Base-by-base conservation (phyloP, 257 asterid species). In the Eucommia ulmoides region DNA sequence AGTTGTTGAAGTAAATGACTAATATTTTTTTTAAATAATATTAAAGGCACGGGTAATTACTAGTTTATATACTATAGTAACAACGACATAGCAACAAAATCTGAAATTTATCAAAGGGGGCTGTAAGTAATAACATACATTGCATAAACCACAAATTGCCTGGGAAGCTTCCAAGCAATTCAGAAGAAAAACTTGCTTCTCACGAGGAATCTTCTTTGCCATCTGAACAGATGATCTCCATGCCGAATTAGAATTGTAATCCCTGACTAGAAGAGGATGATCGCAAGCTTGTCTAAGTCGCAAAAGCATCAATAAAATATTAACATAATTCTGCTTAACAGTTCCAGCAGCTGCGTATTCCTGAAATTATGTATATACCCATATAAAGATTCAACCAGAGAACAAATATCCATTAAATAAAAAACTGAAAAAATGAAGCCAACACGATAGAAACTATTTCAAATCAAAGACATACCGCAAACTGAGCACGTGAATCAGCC, bases 251-350 rank as follows among this genome's bases (percentile, higher is more conserved):
- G 84, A 63, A 58, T 63, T 57, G 74, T 67, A 73, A 2, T 87
- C 89, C 71, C 71, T 82, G 52, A 86, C 88, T 64, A 91, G 99
- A 61, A 83, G 93, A 66, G 99, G 99, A 53, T 91, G 99, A 67
- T 86, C 99, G 76, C 96, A 91, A 62, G 99, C 96, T 79, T 91
- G 99, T 58, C 99, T 77, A 64, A 91, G 89, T 51, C 96, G 82
- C 71, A 91, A 64, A 72, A 91, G 99, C 99, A 91, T 81, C 72
- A 91, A 60, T 22, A 91, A 62, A 58, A 91, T 91, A 70, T 91
- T 86, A 38, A 91, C 82, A 70, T 91, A 91, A 64, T 91, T 91
- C 73, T 91, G 91, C 67, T 83, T 82, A 25, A 91, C 89, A 41
- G 99, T 91, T 62, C 99, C 99, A 49, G 93, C 93, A 53, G 94